Percentiles rank a stretch among this genome's conserved stretches.
These are phyloP conservation scores for Chlorella sp. DNA, from an alignment of 139 green algal genomes.

Conservation along the genomic window DNA sequence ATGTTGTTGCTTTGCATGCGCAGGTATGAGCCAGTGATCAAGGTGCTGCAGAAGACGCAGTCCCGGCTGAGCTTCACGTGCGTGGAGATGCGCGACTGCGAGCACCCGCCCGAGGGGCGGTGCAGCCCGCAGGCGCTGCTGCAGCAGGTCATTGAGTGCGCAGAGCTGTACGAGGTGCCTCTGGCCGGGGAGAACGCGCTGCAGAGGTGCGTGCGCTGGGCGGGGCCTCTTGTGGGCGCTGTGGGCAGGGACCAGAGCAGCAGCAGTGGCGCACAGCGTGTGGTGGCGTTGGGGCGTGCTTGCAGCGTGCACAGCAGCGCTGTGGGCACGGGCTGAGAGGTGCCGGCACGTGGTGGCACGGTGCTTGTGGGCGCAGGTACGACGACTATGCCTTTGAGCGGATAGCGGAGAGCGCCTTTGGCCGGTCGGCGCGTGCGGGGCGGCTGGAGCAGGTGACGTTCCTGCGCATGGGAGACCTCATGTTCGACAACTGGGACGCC, in stretches of 20 bases:
- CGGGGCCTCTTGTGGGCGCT: too few relatives aligned
- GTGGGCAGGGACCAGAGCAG: too few relatives aligned
- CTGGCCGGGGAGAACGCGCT: slow-evolving; percentile 94
- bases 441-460: slow-evolving; percentile 89
- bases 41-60: slow-evolving; percentile 41
- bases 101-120: slow-evolving; percentile 85
- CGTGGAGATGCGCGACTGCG: slow-evolving; percentile 97
- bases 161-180: slow-evolving; percentile 60
- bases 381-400: slow-evolving; percentile 87
- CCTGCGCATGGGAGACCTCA: slow-evolving; percentile 82
- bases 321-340: too few relatives aligned
- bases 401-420: slow-evolving; percentile 87
- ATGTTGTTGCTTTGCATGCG: too few relatives aligned
- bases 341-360: too few relatives aligned
- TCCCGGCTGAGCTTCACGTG: slow-evolving; percentile 92
- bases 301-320: too few relatives aligned
- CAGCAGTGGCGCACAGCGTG: too few relatives aligned
- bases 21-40: slow-evolving; percentile 39
- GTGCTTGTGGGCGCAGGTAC: slow-evolving; percentile 60
- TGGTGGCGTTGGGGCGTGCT: too few relatives aligned
- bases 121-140: slow-evolving; percentile 88
- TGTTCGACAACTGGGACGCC: slow-evolving; percentile 78
- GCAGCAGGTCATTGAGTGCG: slow-evolving; percentile 68
- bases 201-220: slow-evolving; percentile 69
- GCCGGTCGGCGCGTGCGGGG: slow-evolving; percentile 63